A percentile compares a stretch with the other conserved stretches of the same genome.
Evolutionary conservation across 2,329 filamentous ascomycete species (phyloP).

Genomic region (Colletotrichum liaoningense): DNA sequence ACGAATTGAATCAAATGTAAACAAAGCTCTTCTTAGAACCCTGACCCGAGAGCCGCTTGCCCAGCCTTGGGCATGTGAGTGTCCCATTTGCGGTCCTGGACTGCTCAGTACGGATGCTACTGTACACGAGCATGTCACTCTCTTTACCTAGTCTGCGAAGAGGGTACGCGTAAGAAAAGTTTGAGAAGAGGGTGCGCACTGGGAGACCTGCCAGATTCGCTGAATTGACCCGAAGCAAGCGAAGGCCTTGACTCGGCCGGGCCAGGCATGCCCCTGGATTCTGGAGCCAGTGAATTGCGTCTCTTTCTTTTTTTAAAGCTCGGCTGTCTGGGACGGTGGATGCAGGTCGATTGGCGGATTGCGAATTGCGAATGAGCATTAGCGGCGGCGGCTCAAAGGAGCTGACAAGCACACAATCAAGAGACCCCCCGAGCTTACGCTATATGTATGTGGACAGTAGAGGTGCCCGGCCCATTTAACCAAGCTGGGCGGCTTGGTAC

Average conservation of each 20-base stretch:
- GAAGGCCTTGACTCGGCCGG: slow-evolving; percentile 30
- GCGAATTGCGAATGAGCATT: slow-evolving; percentile 6
- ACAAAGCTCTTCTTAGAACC: background rate
- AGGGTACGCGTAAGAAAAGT: background rate
- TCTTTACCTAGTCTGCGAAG: background rate
- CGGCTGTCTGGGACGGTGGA: slow-evolving; percentile 28
- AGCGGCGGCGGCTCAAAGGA: slow-evolving; percentile 31
- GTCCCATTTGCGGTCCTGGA: background rate
- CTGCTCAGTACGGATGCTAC: background rate
- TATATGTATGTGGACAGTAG: too few relatives aligned
- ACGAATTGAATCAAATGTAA: slow-evolving; percentile 1
- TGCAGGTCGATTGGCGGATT: slow-evolving; percentile 31
- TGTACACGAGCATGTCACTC: background rate
- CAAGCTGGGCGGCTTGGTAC: slow-evolving; percentile 23
- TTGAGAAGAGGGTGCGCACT: background rate
- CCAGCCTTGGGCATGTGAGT: background rate
- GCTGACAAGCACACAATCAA: slow-evolving; percentile 12
- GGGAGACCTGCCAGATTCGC: slow-evolving; percentile 16
- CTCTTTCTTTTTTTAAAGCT: slow-evolving; percentile 31
- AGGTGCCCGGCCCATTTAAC: background rate
- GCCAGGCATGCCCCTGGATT: slow-evolving; percentile 18
- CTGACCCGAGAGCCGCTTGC: background rate
- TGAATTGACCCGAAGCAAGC: slow-evolving; percentile 11
- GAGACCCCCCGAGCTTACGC: too few relatives aligned
- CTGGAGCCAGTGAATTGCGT: slow-evolving; percentile 19